Conservation (phyloP, 2,329 filamentous ascomycete genomes). For the Monilinia fructicola region DNA sequence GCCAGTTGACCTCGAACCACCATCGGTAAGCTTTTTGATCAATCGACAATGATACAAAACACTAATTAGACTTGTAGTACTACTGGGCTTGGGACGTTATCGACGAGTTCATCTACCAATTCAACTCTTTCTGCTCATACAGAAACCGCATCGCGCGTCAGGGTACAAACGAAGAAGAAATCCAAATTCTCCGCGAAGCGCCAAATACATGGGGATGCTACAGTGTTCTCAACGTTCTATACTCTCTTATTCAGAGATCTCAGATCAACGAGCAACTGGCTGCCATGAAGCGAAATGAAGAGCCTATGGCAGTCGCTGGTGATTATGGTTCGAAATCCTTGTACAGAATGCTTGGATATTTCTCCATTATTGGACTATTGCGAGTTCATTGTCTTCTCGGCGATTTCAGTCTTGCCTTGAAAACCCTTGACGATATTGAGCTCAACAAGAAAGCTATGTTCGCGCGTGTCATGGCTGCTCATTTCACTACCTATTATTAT, state of each 20-base stretch:
- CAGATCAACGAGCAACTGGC: constrained; percentile 97
- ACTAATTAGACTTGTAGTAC: constrained; percentile 59
- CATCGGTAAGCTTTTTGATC: constrained; percentile 68
- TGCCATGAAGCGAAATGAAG: constrained; percentile 92
- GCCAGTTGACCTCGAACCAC: constrained; percentile 95
- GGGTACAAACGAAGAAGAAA: constrained; percentile 86
- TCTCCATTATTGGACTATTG: constrained; percentile 96
- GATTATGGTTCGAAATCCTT: constrained; percentile 93
- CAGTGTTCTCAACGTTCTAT: constrained; percentile 97
- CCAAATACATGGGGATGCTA: constrained; percentile 99
- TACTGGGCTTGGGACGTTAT: constrained; percentile 99
- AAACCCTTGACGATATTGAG: constrained; percentile 99
- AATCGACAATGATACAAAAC: constrained; percentile 16
- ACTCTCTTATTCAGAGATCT: constrained; percentile 96
- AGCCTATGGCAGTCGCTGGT: constrained; percentile 81
- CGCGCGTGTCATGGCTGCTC: constrained; percentile 96
- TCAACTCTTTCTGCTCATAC: constrained; percentile 99
- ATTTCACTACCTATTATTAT: constrained; percentile 99
- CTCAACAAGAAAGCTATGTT: constrained; percentile 99
- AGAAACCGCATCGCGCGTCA: constrained; percentile 84
- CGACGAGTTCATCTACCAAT: constrained; percentile 99
- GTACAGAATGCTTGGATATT: constrained; percentile 98
- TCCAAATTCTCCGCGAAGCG: constrained; percentile 87
- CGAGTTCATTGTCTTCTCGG: constrained; percentile 94
- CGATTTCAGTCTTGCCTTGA: constrained; percentile 96